phyloP scores from a whole-genome alignment of 495 filamentous ascomycete species.

The Annulohypoxylon maeteangense region DNA sequence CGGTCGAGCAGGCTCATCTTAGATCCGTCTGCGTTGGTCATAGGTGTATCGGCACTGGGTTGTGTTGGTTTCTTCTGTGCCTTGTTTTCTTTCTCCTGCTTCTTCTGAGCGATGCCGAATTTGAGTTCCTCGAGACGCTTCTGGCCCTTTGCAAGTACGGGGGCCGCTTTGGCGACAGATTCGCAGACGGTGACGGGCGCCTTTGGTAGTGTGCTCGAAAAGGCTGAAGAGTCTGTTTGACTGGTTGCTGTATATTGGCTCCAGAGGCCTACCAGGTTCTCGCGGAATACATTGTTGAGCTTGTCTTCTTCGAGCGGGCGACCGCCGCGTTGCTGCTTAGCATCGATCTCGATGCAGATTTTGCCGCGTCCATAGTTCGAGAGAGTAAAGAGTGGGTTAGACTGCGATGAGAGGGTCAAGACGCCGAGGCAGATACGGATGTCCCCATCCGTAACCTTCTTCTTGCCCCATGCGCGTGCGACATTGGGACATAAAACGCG shows the following conservation, averaged over 20 bases:
- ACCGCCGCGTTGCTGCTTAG: slow-evolving; percentile 29
- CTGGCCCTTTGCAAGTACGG: slow-evolving; percentile 65
- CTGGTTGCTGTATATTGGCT: slow-evolving; percentile 41
- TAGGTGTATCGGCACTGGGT: slow-evolving; percentile 12
- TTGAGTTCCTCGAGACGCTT: slow-evolving; percentile 70
- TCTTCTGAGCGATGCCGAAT: slow-evolving; percentile 58
- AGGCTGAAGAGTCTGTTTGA: slow-evolving; percentile 45
- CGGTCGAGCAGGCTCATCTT: slow-evolving; percentile 68
- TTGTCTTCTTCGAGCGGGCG: slow-evolving; percentile 65
- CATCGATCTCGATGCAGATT: slow-evolving; percentile 57
- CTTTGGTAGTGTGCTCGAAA: slow-evolving; percentile 65
- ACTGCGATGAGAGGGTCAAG: slow-evolving; percentile 45
- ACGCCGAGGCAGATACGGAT: slow-evolving; percentile 67
- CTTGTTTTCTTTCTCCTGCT: slow-evolving; percentile 47
- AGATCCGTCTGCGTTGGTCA: slow-evolving; percentile 46
- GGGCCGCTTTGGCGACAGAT: slow-evolving; percentile 56
- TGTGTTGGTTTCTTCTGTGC: background rate
- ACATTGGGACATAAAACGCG: slow-evolving; percentile 64
- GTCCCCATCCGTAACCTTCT: slow-evolving; percentile 67
- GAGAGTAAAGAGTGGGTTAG: slow-evolving; percentile 58
- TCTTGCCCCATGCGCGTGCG: slow-evolving; percentile 69
- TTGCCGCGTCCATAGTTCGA: slow-evolving; percentile 68
- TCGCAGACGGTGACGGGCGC: slow-evolving; percentile 61
- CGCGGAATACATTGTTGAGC: slow-evolving; percentile 64
- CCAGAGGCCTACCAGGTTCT: slow-evolving; percentile 63